Percentiles rank a stretch among this genome's conserved stretches.
These are phyloP conservation scores for Penicillium sp. DNA, from an alignment of 2,329 filamentous ascomycete genomes.

Conservation along the genomic window DNA sequence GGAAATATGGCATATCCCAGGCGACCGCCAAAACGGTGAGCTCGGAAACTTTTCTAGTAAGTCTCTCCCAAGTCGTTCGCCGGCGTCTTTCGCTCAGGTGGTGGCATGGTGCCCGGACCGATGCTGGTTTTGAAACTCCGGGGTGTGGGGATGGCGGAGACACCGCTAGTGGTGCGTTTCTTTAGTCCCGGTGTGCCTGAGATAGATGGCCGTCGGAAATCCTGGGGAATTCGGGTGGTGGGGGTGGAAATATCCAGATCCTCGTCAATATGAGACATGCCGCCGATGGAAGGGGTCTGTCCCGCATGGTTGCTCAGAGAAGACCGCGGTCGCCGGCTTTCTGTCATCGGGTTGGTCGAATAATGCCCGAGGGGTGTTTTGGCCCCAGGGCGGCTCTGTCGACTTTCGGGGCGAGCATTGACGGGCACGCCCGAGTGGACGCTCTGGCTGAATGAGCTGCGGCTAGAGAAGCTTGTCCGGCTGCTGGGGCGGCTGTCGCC, in stretches of 20 bases:
- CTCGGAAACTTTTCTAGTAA: constrained; percentile 42
- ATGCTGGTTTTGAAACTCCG: constrained; percentile 42
- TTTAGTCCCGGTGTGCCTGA: constrained; percentile 48
- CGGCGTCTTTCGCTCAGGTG: constrained; percentile 49
- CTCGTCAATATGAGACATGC: constrained; percentile 57
- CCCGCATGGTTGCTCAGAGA: constrained; percentile 63
- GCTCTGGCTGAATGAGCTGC: constrained; percentile 42
- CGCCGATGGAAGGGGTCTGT: constrained; percentile 56
- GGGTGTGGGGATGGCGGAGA: constrained; percentile 39
- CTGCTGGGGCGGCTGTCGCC: constrained; percentile 68
- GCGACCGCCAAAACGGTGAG: background rate
- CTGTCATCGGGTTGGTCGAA: constrained; percentile 47
- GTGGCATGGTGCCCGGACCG: constrained; percentile 47
- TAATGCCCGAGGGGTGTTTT: constrained; percentile 64
- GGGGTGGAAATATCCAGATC: constrained; percentile 49
- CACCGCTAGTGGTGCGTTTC: constrained; percentile 52
- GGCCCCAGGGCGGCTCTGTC: constrained; percentile 59
- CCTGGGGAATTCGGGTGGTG: constrained; percentile 34
- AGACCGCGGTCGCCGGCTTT: constrained; percentile 63
- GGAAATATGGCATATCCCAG: background rate
- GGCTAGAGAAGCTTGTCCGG: constrained; percentile 60
- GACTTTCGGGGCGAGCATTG: constrained; percentile 60
- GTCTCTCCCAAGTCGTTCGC: constrained; percentile 57
- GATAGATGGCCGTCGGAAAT: constrained; percentile 45
- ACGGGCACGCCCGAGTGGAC: constrained; percentile 39